Conservation (phyloP, 805 yeast genomes). For the Phaffomyces thermotolerans region DNA sequence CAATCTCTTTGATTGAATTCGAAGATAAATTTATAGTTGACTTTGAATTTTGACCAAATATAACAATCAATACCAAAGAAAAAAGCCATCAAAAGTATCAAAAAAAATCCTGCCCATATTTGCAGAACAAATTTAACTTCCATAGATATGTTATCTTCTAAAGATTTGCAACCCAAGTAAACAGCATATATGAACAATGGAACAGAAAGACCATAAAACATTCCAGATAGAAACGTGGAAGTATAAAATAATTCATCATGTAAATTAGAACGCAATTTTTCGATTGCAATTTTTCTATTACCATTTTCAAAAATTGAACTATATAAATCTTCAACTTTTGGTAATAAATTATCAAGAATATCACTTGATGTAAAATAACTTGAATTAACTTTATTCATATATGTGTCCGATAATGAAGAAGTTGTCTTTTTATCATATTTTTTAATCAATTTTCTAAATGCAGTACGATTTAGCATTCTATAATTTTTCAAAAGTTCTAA, state of each 20-base stretch:
- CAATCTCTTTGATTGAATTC: constrained; percentile 71
- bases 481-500: constrained; percentile 65
- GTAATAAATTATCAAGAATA: constrained; percentile 54
- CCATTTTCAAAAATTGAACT: constrained; percentile 62
- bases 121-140: constrained; percentile 65
- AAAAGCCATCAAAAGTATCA: constrained; percentile 51
- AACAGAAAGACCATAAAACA: constrained; percentile 59
- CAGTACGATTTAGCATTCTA: constrained; percentile 74
- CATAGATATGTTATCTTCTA: constrained; percentile 35
- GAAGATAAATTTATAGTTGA: constrained; percentile 87
- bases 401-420: constrained; percentile 36
- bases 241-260: constrained; percentile 29
- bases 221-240: constrained; percentile 54
- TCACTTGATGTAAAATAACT: constrained; percentile 59
- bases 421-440: constrained; percentile 76
- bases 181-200: constrained; percentile 63
- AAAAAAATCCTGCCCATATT: constrained; percentile 87
- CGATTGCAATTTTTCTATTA: constrained; percentile 59
- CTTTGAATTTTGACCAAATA: constrained; percentile 66
- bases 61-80: constrained; percentile 63
- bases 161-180: constrained; percentile 40
- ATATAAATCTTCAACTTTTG: constrained; percentile 60
- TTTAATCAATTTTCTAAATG: constrained; percentile 80
- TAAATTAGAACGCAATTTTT: constrained; percentile 50
- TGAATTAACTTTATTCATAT: constrained; percentile 49